Evolutionary conservation across 352 stramenopile genomes (phyloP).

Genomic region (Pythium dissotocum): DNA sequence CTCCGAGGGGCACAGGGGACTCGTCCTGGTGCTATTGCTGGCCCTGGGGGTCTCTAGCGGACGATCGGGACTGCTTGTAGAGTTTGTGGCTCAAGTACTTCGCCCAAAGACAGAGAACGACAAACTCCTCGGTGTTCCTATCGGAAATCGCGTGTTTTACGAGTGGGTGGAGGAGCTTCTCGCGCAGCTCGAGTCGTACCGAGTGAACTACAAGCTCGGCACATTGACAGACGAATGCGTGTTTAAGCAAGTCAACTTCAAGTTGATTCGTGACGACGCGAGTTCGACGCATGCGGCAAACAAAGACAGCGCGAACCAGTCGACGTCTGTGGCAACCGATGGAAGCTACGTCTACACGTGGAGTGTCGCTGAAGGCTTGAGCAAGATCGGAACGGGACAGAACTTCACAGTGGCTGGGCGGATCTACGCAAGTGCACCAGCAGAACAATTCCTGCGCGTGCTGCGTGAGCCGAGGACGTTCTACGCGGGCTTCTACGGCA

Average conservation of each 20-base stretch:
- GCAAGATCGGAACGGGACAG: constrained; percentile 67
- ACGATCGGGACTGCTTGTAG: constrained; percentile 45
- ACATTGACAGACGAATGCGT: constrained; percentile 43
- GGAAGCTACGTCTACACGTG: constrained; percentile 72
- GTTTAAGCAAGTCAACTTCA: constrained; percentile 52
- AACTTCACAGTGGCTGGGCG: constrained; percentile 76
- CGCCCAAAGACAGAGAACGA: background rate
- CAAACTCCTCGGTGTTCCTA: background rate
- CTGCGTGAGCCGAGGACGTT: constrained; percentile 32
- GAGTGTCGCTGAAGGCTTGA: constrained; percentile 41
- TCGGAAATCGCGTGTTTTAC: constrained; percentile 34
- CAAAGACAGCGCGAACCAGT: constrained; percentile 18
- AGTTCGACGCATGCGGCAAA: constrained; percentile 14
- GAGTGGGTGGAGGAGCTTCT: constrained; percentile 46
- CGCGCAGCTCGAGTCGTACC: constrained; percentile 49
- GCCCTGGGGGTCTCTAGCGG: constrained; percentile 61
- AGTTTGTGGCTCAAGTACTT: constrained; percentile 45
- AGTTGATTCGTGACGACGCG: constrained; percentile 15
- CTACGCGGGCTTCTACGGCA: constrained; percentile 38
- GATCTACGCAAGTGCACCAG: constrained; percentile 47
- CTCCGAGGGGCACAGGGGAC: constrained; percentile 29
- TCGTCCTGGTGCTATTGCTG: constrained; percentile 50
- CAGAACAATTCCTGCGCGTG: constrained; percentile 32
- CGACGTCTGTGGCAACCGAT: constrained; percentile 48
- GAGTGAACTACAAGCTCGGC: constrained; percentile 53